A percentile compares a stretch with the other conserved stretches of the same genome.
phyloP scores from a whole-genome alignment of 1,139 yeast species.

The Pichia sp. region DNA sequence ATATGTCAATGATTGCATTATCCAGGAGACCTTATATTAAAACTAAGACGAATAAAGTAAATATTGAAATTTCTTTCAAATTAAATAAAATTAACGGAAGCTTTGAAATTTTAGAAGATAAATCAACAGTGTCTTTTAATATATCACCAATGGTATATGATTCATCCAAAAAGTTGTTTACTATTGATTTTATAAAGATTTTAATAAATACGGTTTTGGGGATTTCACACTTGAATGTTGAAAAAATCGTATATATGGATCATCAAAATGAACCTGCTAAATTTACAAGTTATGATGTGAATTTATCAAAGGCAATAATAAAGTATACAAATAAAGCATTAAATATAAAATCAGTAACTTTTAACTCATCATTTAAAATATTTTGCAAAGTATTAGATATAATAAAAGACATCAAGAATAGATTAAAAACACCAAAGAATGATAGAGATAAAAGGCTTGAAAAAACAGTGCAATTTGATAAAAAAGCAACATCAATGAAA shows the following conservation, averaged over 20 bases:
- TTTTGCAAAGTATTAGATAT: not conserved
- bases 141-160: conserved; percentile 4
- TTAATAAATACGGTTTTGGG: not conserved
- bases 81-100: not conserved
- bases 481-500: conserved; percentile 5
- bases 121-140: conserved; percentile 1
- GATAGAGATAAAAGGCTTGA: not conserved
- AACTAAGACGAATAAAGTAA: not conserved
- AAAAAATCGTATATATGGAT: not conserved
- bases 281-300: conserved; percentile 7
- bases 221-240: not conserved
- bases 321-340: not conserved
- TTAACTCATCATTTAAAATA: not conserved
- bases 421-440: not conserved
- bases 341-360: not conserved
- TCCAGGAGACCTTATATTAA: not conserved
- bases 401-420: not conserved
- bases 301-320: conserved; percentile 2
- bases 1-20: not conserved
- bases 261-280: conserved; percentile 1
- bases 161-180: not conserved
- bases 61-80: conserved; percentile 1
- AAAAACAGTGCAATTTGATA: conserved; percentile 11
- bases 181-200: not conserved
- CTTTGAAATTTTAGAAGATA: not conserved